Evolutionary conservation across 176 grass and related monocot species (phyloP), one percentile per base, ranked within the genome.

Genomic region (Olyra latifolia): DNA sequence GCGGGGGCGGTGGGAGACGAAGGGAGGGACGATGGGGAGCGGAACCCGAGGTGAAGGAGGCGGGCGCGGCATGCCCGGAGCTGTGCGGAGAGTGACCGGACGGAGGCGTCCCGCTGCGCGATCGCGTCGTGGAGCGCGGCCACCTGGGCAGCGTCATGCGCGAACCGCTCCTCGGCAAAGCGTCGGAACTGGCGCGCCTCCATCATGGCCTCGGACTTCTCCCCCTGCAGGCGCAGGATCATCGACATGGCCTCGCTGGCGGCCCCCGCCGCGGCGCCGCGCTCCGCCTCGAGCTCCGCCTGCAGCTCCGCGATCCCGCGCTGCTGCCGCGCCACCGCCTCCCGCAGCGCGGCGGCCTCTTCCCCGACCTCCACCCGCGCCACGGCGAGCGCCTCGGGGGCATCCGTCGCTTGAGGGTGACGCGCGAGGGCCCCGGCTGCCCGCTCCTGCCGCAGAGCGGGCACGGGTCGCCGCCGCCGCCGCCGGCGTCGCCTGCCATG

Each of bases 191-290:
- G 94, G 13, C 94, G 87, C 0, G 74, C 77, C 83, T 97, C 94
- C 64, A 97, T 92, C 86, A 91, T 84, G 59, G 84, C 84, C 78
- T 97, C 94, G 1, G 94, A 85, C 82, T 93, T 97, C 28, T 97
- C 91, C 8, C 88, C 80, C 86, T 97, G 91, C 66, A 97, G 86
- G 40, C 94, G 91, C 39, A 90, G 71, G 76, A 97, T 97, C 94
- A 97, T 97, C 1, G 84, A 90, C 88, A 93, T 93, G 69, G 94
- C 87, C 81, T 91, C 94, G 52, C 49, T 73, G 3, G 94, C 89
- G 12, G 94, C 91, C 3, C 87, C 87, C 12, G 84, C 88, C 0
- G 89, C 72, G 0, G 94, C 94, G 7, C 71, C 84, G 4, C 89
- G 88, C 81, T 93, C 94, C 2, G 86, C 86, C 76, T 93, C 94